Evolutionary conservation across 257 asterid species (phyloP).

Genomic region (Rauvolfia tetraphylla): DNA sequence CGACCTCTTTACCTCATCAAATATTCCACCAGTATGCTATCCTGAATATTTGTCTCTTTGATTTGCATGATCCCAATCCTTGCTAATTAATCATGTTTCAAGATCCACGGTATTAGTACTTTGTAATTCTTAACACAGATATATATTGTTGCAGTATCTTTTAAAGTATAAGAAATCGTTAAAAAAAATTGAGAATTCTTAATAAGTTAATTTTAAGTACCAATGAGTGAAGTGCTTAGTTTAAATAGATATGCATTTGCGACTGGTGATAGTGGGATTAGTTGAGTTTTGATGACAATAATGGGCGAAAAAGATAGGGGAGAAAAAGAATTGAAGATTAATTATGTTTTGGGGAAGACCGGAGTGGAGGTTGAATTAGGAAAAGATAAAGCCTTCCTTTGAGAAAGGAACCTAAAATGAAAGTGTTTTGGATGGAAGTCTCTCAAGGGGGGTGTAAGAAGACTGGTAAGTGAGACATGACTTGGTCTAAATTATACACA

Average conservation of each 20-base stretch:
- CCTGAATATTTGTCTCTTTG: background rate
- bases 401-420: background rate
- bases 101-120: too few relatives aligned
- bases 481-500: slow-evolving; percentile 22
- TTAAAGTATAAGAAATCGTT: too few relatives aligned
- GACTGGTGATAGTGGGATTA: slow-evolving; percentile 18
- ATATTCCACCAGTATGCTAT: background rate
- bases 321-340: background rate
- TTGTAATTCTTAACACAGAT: too few relatives aligned
- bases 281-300: slow-evolving; percentile 19
- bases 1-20: slow-evolving; percentile 19
- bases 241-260: too few relatives aligned
- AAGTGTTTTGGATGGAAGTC: background rate
- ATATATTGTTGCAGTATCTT: too few relatives aligned
- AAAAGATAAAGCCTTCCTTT: background rate
- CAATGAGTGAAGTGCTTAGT: too few relatives aligned
- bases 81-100: too few relatives aligned
- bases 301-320: background rate
- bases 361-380: background rate
- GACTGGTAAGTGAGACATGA: slow-evolving; percentile 22
- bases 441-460: background rate
- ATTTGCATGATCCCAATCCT: background rate
- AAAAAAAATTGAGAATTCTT: too few relatives aligned
- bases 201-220: too few relatives aligned
- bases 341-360: too few relatives aligned